Evolutionary conservation across 2,329 filamentous ascomycete genomes (phyloP), one percentile per base, ranked within the genome.

Genomic region (Epichloe bromicola): DNA sequence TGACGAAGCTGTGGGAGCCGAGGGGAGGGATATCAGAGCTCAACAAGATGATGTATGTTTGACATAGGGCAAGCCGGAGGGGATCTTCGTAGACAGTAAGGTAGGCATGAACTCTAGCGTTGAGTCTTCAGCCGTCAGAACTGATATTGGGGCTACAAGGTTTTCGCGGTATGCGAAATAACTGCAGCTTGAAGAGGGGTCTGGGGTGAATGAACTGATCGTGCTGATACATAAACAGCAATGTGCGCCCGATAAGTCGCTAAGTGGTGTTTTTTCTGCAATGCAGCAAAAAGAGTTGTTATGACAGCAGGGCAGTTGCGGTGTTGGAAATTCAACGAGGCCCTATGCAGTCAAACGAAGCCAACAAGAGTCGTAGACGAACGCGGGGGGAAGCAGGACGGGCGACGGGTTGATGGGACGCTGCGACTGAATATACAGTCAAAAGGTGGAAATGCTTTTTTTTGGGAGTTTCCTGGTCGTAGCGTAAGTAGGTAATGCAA

Each of bases 181-280:
- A 79, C 82, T 90, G 88, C 86, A 94, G 88, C 86, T 88, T 88
- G 78, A 88, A 82, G 78, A 88, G 88, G 84, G 91, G 85, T 87
- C 84, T 87, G 83, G 88, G 89, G 83, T 88, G 83, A 86, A 86
- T 82, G 82, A 80, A 80, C 67, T 78, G 70, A 83, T 86, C 85
- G 87, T 88, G 85, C 88, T 89, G 89, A 95, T 95, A 95, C 89
- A 95, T 95, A 94, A 86, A 95, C 88, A 85, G 67, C 65, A 66
- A 65, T 64, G 63, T 68, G 60, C 57, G 52, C 56, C 61, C 57
- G 58, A 59, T 53, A 51, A 52, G 58, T 54, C 58, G 50, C 60
- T 66, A 65, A 59, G 59, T 64, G 63, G 60, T 56, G 58, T 48
- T 49, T 33, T 17, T 49, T 53, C 42, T 49, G 52, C 49, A 48